A percentile compares a stretch with the other conserved stretches of the same genome.
Evolutionary conservation across 176 grass and related monocot species (phyloP).

Genomic region (Otatea glauca): DNA sequence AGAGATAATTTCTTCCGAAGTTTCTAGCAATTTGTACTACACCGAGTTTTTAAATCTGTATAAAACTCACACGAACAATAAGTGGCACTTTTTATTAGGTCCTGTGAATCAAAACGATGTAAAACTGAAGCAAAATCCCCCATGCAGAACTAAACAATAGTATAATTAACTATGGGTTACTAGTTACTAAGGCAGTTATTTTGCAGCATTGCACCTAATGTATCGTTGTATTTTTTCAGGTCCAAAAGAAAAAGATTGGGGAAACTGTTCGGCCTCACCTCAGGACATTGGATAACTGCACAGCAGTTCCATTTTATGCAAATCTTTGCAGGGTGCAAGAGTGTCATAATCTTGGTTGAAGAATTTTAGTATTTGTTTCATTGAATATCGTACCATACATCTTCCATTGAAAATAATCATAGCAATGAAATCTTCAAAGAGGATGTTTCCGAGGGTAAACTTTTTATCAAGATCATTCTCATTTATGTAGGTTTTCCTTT

Average conservation of each 20-base stretch:
- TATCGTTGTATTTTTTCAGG: constrained; percentile 44
- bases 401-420: constrained; percentile 32
- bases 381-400: no score
- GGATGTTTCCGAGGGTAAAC: neutral
- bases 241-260: constrained; percentile 99
- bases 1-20: neutral
- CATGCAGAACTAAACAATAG: no score
- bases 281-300: constrained; percentile 67
- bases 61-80: neutral
- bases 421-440: neutral
- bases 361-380: neutral
- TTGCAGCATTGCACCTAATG: constrained; percentile 31
- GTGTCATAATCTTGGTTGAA: constrained; percentile 67
- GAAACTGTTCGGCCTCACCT: constrained; percentile 89
- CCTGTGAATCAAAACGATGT: no score
- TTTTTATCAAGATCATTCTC: neutral
- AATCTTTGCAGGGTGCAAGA: constrained; percentile 74
- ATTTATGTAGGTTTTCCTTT: neutral
- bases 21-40: neutral
- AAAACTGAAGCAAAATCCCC: no score
- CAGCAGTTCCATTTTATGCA: constrained; percentile 75
- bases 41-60: neutral
- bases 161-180: neutral
- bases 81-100: neutral
- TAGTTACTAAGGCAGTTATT: constrained; percentile 1